Base-by-base conservation (phyloP, 495 filamentous ascomycete species). In the Wilcoxina mikolae region DNA sequence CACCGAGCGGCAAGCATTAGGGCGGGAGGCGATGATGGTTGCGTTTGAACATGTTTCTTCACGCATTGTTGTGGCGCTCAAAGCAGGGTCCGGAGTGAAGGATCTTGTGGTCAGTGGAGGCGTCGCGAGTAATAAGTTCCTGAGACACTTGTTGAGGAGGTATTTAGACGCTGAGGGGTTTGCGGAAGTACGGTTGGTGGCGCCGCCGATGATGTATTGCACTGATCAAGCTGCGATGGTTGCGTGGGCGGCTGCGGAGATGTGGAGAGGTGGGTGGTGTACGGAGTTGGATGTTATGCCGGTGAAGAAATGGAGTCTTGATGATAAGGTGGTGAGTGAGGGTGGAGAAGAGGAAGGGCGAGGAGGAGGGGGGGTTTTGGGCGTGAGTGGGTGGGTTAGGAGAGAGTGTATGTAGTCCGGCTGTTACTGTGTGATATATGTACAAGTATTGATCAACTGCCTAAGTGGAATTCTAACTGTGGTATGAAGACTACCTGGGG, bases 221-320 rank as follows among this genome's bases (percentile, higher is more conserved):
- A 94, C 85, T 0, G 91, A 98, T 64, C 95, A 96, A 70, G 91
- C 89, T 15, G 87, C 87, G n/a, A 98, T 96, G 91, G 87, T 95
- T 60, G 90, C 84, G 0, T 98, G 91, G 91, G 76, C 89, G 3
- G 91, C 84, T 0, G 74, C 87, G 51, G 89, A 95, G 72, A 94
- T 96, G 87, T 95, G 74, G 55, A 79, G 87, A 66, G 78, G 74
- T 2, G 88, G 90, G 0, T 90, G 77, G 74, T 67, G 70, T 46
- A 82, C 78, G 17, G 72, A 74, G 20, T 59, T 89, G 25, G 71
- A 68, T 22, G 73, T 79, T 46, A 64, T 74, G 29, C 73, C 84
- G 4, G 51, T 84, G 18, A 73, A 78, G 51, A 85, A 82, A 66
- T 98, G 91, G 91, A 71, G 78, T 5, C 73, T 95, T 50, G 90